A percentile compares a stretch with the other conserved stretches of the same genome.
These are phyloP conservation scores for Xylariaceae sp. DNA, from an alignment of 2,329 filamentous ascomycete species.

Conservation along the genomic window DNA sequence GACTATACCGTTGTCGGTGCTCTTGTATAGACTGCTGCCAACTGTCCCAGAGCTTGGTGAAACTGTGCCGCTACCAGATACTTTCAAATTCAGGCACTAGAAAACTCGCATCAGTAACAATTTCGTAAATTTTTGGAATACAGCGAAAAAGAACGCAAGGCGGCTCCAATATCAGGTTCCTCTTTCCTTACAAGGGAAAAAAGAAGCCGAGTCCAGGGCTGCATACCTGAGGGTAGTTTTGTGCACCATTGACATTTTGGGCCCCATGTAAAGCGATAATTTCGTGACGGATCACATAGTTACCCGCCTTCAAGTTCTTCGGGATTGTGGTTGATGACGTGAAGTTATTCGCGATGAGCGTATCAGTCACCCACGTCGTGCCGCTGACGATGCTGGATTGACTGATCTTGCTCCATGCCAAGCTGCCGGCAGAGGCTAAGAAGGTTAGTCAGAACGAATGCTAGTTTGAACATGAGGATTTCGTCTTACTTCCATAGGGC, in stretches of 20 bases:
- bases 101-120: no score
- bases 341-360: slow-evolving; percentile 42
- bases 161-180: no score
- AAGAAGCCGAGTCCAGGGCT: not conserved
- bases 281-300: slow-evolving; percentile 51
- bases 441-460: slow-evolving; percentile 43
- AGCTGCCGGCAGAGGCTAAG: slow-evolving; percentile 43
- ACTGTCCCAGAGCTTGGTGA: slow-evolving; percentile 29
- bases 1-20: slow-evolving; percentile 27
- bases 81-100: slow-evolving; percentile 44
- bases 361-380: slow-evolving; percentile 51
- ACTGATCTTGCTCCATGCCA: slow-evolving; percentile 58
- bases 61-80: slow-evolving; percentile 35
- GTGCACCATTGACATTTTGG: slow-evolving; percentile 32
- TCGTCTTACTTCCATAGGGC: slow-evolving; percentile 33
- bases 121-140: not conserved
- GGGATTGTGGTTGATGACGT: slow-evolving; percentile 44
- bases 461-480: slow-evolving; percentile 38
- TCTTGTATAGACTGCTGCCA: slow-evolving; percentile 30
- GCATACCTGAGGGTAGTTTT: slow-evolving; percentile 36
- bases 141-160: no score
- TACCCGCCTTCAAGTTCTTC: slow-evolving; percentile 41
- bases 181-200: no score
- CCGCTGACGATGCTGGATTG: slow-evolving; percentile 47
- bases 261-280: slow-evolving; percentile 49